Percentiles rank a stretch among this genome's conserved stretches.
These are phyloP conservation scores for Pleurotus pulmonarius DNA, from an alignment of 768 basidiomycete genomes.

Conservation along the genomic window DNA sequence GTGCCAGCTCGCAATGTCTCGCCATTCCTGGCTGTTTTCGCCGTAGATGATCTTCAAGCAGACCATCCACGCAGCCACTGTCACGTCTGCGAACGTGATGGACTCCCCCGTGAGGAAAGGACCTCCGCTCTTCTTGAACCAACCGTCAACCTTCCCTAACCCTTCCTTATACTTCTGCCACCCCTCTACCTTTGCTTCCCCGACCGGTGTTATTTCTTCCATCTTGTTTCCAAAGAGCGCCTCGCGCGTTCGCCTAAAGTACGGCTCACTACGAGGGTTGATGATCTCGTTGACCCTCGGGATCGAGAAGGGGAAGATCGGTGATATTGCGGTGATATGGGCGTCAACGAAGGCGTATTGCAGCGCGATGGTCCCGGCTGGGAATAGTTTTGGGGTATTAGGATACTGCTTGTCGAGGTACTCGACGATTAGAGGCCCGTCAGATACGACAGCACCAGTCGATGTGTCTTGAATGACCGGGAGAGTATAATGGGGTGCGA, in stretches of 20 bases:
- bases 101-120: not conserved
- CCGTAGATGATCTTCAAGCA: not conserved
- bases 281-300: not conserved
- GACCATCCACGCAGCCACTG: not conserved
- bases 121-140: not conserved
- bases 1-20: not conserved
- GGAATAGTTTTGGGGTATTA: slow-evolving; percentile 4
- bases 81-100: not conserved
- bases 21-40: slow-evolving; percentile 1
- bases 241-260: not conserved
- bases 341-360: not conserved
- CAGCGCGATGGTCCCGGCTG: not conserved
- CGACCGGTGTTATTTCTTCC: not conserved
- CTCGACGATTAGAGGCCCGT: slow-evolving; percentile 33
- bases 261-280: not conserved
- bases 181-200: not conserved
- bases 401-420: slow-evolving; percentile 43
- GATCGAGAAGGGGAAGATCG: not conserved
- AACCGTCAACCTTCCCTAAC: not conserved
- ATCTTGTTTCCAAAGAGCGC: not conserved
- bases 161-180: not conserved
- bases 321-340: not conserved
- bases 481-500: slow-evolving; percentile 28
- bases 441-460: slow-evolving; percentile 28
- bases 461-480: slow-evolving; percentile 36